Evolutionary conservation across 805 yeast genomes (phyloP).

Genomic region (Schwanniomyces sp.): DNA sequence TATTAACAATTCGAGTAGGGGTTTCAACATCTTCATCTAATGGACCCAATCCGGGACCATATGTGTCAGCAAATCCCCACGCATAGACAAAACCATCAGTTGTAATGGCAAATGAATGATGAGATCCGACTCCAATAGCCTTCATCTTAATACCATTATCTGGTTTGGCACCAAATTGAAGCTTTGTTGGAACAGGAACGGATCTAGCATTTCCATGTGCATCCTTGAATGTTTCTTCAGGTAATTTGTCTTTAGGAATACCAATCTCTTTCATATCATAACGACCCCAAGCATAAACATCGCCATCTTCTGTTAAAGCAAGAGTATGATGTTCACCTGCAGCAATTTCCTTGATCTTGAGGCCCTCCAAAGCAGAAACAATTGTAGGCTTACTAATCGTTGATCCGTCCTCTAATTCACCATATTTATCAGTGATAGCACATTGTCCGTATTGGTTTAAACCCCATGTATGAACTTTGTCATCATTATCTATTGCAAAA

Average conservation of each 20-base stretch:
- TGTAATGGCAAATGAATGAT: slow-evolving; percentile 86
- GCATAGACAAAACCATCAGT: slow-evolving; percentile 83
- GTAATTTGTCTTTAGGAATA: slow-evolving; percentile 62
- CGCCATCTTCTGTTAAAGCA: slow-evolving; percentile 71
- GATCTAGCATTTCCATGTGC: slow-evolving; percentile 79
- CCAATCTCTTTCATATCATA: slow-evolving; percentile 94
- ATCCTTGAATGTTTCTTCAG: slow-evolving; percentile 73
- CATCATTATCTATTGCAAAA: slow-evolving; percentile 79
- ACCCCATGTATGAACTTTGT: slow-evolving; percentile 87
- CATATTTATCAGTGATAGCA: slow-evolving; percentile 61
- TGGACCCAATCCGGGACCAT: slow-evolving; percentile 94
- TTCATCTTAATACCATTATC: slow-evolving; percentile 33
- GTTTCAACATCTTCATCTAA: slow-evolving; percentile 82
- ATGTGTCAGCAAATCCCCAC: slow-evolving; percentile 98
- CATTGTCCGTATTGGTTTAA: slow-evolving; percentile 96
- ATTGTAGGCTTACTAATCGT: slow-evolving; percentile 75
- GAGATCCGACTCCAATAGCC: slow-evolving; percentile 79
- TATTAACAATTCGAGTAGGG: slow-evolving; percentile 89
- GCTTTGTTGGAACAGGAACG: slow-evolving; percentile 78
- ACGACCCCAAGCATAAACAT: slow-evolving; percentile 84
- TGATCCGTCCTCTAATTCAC: slow-evolving; percentile 82
- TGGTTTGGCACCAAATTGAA: slow-evolving; percentile 35
- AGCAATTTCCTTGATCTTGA: slow-evolving; percentile 59
- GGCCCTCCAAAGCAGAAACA: slow-evolving; percentile 61
- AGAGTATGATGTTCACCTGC: slow-evolving; percentile 96